Percentiles rank a stretch among this genome's conserved stretches.
These are phyloP conservation scores for Alisma plantagoaquatica DNA, from an alignment of 106 monocot species.

Conservation along the genomic window DNA sequence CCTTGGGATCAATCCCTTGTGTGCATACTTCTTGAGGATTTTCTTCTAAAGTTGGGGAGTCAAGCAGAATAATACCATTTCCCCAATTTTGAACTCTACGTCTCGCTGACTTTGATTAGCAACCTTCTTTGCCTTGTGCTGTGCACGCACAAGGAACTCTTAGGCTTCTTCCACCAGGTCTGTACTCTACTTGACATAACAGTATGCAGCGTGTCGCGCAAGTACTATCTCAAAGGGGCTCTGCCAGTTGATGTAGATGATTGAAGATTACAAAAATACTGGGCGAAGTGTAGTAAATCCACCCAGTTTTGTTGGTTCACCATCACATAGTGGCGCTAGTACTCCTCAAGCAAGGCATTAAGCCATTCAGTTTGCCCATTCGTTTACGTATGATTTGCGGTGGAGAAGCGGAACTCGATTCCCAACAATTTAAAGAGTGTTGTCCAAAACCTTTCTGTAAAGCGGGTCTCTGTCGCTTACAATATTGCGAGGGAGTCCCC, in stretches of 20 bases:
- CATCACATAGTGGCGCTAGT: not conserved
- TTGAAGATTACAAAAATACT: constrained; percentile 8
- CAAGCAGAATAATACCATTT: not conserved
- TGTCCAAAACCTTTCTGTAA: not conserved
- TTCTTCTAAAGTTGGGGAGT: not conserved
- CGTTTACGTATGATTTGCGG: not conserved
- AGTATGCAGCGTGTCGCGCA: not conserved
- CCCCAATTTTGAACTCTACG: not conserved
- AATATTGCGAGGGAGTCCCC: constrained; percentile 4
- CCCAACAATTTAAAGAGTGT: not conserved
- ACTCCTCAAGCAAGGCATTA: constrained; percentile 7
- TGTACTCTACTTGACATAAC: not conserved
- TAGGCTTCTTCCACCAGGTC: not conserved
- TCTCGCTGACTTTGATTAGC: not conserved
- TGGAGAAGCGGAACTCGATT: constrained; percentile 1
- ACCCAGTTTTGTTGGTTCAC: constrained; percentile 13
- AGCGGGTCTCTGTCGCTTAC: constrained; percentile 2
- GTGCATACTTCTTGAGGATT: not conserved
- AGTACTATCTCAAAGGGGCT: constrained; percentile 1
- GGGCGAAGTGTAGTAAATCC: not conserved
- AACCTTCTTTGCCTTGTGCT: not conserved
- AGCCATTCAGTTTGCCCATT: not conserved
- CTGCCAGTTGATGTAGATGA: not conserved
- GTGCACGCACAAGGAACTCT: not conserved
- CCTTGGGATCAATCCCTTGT: not conserved